Evolutionary conservation across 257 asterid genomes (phyloP).

Genomic region (Coffea canephora): DNA sequence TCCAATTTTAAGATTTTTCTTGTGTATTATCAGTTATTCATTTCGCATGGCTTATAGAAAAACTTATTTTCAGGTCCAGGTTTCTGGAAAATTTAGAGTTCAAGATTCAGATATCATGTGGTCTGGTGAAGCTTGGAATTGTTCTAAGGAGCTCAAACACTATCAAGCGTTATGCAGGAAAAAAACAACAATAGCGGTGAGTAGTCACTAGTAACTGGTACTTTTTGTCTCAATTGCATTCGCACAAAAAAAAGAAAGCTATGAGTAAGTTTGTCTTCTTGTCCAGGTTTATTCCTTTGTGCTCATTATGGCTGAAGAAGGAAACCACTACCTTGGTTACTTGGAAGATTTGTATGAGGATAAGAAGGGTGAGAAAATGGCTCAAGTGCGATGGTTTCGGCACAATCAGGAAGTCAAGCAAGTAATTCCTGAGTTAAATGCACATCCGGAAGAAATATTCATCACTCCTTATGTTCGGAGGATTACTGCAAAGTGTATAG

Average conservation of each 20-base stretch:
- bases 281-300: constrained; percentile 50
- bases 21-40: constrained; percentile 4
- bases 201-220: constrained; percentile 11
- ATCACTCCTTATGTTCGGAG: constrained; percentile 37
- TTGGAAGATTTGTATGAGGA: constrained; percentile 62
- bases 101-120: constrained; percentile 37
- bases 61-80: constrained; percentile 25
- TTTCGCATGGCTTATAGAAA: constrained; percentile 15
- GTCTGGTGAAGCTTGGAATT: constrained; percentile 49
- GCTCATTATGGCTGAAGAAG: constrained; percentile 31
- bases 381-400: constrained; percentile 36
- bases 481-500: constrained; percentile 36
- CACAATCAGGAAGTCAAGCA: constrained; percentile 33
- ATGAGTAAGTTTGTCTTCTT: constrained; percentile 2
- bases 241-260: no score
- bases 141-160: constrained; percentile 49
- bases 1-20: not conserved
- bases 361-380: constrained; percentile 39
- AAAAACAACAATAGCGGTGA: constrained; percentile 41
- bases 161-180: constrained; percentile 43
- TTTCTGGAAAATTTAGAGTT: constrained; percentile 19
- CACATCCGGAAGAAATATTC: constrained; percentile 50
- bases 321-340: constrained; percentile 40
- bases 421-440: constrained; percentile 27
- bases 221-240: not conserved